phyloP scores from a whole-genome alignment of 768 basidiomycete species.

The Mycena rebaudengoi region DNA sequence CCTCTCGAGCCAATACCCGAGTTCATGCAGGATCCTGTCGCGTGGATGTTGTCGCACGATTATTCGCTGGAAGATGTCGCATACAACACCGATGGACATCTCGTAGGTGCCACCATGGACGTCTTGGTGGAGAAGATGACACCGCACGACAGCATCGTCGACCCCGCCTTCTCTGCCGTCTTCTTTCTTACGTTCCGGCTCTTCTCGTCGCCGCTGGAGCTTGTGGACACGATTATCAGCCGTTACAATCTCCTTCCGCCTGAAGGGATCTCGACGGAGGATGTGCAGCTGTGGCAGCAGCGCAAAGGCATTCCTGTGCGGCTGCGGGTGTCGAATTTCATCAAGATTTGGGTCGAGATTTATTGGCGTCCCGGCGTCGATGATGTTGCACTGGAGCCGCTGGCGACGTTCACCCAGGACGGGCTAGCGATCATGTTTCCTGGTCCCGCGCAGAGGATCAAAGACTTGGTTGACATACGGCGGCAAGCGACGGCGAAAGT shows the following conservation, averaged over 20 bases:
- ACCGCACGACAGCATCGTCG: conserved; percentile 90
- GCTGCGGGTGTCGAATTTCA: conserved; percentile 88
- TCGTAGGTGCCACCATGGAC: conserved; percentile 89
- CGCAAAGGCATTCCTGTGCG: conserved; percentile 91
- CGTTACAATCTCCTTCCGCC: conserved; percentile 88
- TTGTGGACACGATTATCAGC: conserved; percentile 78
- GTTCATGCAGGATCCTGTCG: conserved; percentile 50
- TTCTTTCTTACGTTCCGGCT: conserved; percentile 97
- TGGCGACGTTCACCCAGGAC: conserved; percentile 69
- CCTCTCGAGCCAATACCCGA: conserved; percentile 49
- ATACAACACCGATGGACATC: conserved; percentile 88
- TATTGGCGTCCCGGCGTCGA: conserved; percentile 89
- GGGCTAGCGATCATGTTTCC: conserved; percentile 71
- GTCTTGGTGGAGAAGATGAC: conserved; percentile 98
- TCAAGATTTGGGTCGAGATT: conserved; percentile 93
- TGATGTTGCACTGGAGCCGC: conserved; percentile 62
- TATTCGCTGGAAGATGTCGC: conserved; percentile 86
- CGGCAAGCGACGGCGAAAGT: conserved; percentile 54
- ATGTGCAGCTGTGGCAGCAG: conserved; percentile 81
- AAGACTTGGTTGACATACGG: conserved; percentile 70
- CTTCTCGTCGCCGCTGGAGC: conserved; percentile 80
- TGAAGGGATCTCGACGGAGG: conserved; percentile 60
- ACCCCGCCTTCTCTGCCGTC: conserved; percentile 84
- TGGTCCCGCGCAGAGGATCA: conserved; percentile 74
- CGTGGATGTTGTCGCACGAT: conserved; percentile 76